phyloP scores from a whole-genome alignment of 2,329 filamentous ascomycete species.

The Calonectria pteridis region DNA sequence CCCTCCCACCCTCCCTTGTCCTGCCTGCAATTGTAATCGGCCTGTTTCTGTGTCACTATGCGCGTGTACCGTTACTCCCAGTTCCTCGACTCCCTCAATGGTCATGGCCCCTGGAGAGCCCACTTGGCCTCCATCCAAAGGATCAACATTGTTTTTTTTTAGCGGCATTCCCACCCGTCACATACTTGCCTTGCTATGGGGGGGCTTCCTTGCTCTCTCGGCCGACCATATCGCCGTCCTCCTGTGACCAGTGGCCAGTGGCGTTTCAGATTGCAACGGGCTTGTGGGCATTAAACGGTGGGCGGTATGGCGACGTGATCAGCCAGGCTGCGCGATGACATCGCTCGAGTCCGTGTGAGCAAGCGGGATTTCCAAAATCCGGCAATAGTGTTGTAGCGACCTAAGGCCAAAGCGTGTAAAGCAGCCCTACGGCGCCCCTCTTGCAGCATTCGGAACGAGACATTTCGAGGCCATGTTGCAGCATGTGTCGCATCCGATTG shows the following conservation, averaged over 20 bases:
- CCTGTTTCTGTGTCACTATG: neutral
- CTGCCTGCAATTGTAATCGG: neutral
- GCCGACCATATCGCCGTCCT: conserved; percentile 31
- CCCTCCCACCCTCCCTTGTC: neutral
- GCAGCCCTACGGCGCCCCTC: conserved; percentile 5
- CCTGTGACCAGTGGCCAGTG: neutral
- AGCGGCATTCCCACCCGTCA: neutral
- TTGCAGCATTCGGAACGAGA: neutral
- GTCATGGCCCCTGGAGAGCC: neutral
- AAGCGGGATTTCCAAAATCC: neutral
- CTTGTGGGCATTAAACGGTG: neutral
- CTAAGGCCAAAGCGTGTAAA: neutral
- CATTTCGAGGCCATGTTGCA: conserved; percentile 6
- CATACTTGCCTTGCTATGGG: neutral
- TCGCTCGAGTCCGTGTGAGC: neutral
- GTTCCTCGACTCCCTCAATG: neutral
- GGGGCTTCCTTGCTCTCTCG: conserved; percentile 10
- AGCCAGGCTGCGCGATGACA: conserved; percentile 10
- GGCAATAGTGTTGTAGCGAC: neutral
- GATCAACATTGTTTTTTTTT: conserved; percentile 6
- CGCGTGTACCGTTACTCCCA: neutral
- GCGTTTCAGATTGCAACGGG: conserved; percentile 24
- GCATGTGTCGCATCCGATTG: neutral
- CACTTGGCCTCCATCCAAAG: neutral
- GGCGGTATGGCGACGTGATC: conserved; percentile 2